phyloP scores from a whole-genome alignment of 345 rosid genomes.

The Arabidopsis thaliana region DNA sequence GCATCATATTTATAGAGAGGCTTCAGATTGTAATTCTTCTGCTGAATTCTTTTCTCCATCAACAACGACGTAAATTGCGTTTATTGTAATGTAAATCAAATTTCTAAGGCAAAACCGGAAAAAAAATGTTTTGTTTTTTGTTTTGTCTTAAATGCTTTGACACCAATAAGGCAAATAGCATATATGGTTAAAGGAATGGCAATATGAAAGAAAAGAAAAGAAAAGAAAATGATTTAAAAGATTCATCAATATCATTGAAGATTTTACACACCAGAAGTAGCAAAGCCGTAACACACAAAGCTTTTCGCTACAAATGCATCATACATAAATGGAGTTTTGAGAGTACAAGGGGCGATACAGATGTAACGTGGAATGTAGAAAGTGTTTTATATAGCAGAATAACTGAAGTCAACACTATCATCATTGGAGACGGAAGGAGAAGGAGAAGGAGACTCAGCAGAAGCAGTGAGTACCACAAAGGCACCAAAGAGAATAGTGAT shows the following conservation, averaged over 20 bases:
- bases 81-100: conserved; percentile 31
- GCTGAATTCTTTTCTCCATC: conserved; percentile 43
- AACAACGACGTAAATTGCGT: conserved; percentile 51
- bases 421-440: conserved; percentile 22
- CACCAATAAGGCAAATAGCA: not conserved
- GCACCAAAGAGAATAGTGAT: conserved; percentile 68
- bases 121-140: not conserved
- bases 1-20: conserved; percentile 36
- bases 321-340: not conserved
- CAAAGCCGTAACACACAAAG: conserved; percentile 28
- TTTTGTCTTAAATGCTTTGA: not conserved
- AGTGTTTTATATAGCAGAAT: conserved; percentile 55
- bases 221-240: not conserved
- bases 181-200: too few relatives aligned
- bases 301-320: conserved; percentile 19
- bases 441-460: conserved; percentile 48
- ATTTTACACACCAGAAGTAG: conserved; percentile 25
- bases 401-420: conserved; percentile 52
- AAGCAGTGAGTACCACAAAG: conserved; percentile 65
- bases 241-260: not conserved
- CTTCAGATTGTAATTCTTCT: conserved; percentile 46
- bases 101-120: not conserved
- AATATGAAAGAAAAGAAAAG: not conserved
- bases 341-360: not conserved
- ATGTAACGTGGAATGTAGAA: conserved; percentile 16